Conservation (phyloP, 2,329 filamentous ascomycete species). For the Alternaria novae-zelandiae region DNA sequence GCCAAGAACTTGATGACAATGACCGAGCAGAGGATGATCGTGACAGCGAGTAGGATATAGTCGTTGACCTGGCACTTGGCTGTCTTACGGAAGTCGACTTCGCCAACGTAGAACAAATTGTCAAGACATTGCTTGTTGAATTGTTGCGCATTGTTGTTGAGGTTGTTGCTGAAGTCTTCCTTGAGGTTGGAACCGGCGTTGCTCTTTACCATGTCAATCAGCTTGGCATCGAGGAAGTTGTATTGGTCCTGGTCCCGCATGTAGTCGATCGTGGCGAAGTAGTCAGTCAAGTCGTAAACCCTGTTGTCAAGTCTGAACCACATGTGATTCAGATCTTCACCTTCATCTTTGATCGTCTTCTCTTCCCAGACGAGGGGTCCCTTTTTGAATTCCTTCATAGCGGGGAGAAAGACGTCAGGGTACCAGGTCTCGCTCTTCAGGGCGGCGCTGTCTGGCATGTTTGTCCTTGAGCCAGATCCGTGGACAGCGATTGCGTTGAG, state of each 20-base stretch:
- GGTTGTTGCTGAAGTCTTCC: slow-evolving; percentile 63
- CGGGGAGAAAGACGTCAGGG: slow-evolving; percentile 71
- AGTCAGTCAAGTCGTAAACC: slow-evolving; percentile 91
- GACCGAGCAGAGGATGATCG: slow-evolving; percentile 80
- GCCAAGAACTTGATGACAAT: slow-evolving; percentile 89
- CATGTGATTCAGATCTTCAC: slow-evolving; percentile 68
- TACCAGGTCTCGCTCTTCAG: slow-evolving; percentile 79
- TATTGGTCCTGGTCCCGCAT: slow-evolving; percentile 64
- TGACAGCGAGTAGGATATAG: slow-evolving; percentile 86
- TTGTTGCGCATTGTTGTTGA: slow-evolving; percentile 60
- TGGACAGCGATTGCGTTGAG: slow-evolving; percentile 67
- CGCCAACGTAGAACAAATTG: slow-evolving; percentile 82
- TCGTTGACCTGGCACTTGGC: slow-evolving; percentile 85
- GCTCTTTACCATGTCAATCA: slow-evolving; percentile 72
- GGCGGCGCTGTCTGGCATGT: slow-evolving; percentile 59
- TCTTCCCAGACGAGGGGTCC: slow-evolving; percentile 79
- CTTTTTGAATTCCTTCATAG: slow-evolving; percentile 85
- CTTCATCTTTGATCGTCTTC: slow-evolving; percentile 67
- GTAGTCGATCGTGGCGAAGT: slow-evolving; percentile 77
- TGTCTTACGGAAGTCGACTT: slow-evolving; percentile 80
- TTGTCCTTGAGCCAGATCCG: slow-evolving; percentile 68
- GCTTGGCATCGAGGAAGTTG: slow-evolving; percentile 72
- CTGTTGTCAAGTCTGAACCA: slow-evolving; percentile 81
- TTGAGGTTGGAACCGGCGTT: slow-evolving; percentile 85
- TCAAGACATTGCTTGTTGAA: slow-evolving; percentile 82